A percentile compares a stretch with the other conserved stretches of the same genome.
These are phyloP conservation scores for Solanum paucissectum DNA, from an alignment of 257 asterid species.

Conservation along the genomic window DNA sequence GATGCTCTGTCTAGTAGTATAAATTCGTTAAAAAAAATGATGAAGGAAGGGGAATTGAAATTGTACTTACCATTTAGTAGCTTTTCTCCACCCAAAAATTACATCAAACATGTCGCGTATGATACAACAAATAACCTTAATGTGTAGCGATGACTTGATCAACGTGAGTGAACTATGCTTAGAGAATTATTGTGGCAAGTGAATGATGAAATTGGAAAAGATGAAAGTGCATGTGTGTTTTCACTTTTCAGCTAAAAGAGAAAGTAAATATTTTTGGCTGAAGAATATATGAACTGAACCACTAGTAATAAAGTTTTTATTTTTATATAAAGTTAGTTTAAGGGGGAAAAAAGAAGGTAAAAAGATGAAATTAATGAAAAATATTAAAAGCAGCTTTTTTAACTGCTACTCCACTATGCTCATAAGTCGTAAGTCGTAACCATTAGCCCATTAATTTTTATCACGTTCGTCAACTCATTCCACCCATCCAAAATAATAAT, in stretches of 20 bases:
- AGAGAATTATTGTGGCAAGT: neutral
- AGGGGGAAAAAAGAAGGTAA: neutral
- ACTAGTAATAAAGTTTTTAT: neutral
- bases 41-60: neutral
- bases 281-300: slow-evolving; percentile 1
- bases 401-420: neutral
- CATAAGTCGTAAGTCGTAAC: neutral
- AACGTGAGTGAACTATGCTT: neutral
- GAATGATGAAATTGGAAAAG: neutral
- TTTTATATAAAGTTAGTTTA: neutral
- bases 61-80: slow-evolving; percentile 54
- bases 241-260: neutral
- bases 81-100: slow-evolving; percentile 84
- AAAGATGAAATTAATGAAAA: neutral
- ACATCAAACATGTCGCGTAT: slow-evolving; percentile 28
- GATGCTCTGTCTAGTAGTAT: neutral
- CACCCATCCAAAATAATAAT: neutral
- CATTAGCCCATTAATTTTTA: neutral
- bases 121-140: neutral
- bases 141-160: neutral
- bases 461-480: neutral
- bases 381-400: neutral
- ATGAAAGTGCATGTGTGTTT: neutral
- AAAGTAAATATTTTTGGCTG: neutral
- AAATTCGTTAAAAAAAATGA: neutral